Base-by-base conservation (phyloP, 768 basidiomycete species). In the Termitomyces titanicus region DNA sequence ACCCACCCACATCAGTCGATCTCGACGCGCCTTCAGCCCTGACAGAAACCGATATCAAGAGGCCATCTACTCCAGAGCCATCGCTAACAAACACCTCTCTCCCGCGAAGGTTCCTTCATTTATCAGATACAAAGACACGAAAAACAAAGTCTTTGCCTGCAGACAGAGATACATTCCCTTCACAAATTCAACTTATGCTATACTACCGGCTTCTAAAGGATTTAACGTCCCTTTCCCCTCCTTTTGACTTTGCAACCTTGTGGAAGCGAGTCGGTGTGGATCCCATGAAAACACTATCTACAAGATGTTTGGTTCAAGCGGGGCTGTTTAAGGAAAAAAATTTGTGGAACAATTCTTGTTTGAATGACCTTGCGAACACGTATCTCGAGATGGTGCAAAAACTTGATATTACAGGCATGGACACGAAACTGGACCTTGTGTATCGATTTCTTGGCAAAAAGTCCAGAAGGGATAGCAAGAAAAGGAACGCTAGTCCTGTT, bases 91-190 rank as follows among this genome's bases (percentile, higher is more conserved):
- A 67, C 6, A 53, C 55, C 60, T 4, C 54, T 55, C 17, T 43
- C 42, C 44, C 54, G 13, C 29, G 39, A 33, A 56, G 6, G n/a
- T 38, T 47, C 55, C 68, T 88, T 6, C 75, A 72, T 47, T 63
- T 87, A 25, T 66, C 80, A 17, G 91, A 93, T 61, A 86, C 85
- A 43, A 93, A 93, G 67, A 90, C 89, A 17, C 79, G 90, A 43
- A 72, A 67, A 12, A 65, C 67, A 3, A 56, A 71, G 1, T 73
- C 66, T 13, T 59, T 91, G 1, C 89, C 90, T 1, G 66, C 74
- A 3, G 74, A 83, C 13, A 74, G 77, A 38, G 89, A 91, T 58
- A 76, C 82, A 0, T 65, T 79, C 13, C 66, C 83, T 1, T 76
- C 89, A 0, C 80, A 81, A 7, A 69, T 91, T 34, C 91, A 93